Evolutionary conservation across 441 rosid genomes (phyloP).

Genomic region (Populus tomentosa): DNA sequence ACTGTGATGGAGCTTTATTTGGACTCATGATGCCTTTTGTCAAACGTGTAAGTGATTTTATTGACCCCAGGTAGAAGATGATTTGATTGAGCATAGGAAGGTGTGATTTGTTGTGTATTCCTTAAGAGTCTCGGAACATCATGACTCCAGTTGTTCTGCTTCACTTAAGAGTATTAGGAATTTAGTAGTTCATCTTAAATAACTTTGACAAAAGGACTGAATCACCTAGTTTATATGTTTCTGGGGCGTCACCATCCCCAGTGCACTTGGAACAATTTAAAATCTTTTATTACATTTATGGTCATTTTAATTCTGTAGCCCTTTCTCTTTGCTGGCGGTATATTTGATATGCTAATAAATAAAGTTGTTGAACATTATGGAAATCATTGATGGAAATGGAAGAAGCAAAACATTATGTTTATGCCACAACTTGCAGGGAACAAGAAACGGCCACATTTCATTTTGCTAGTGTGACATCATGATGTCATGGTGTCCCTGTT

Average conservation of each 20-base stretch:
- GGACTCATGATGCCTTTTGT: conserved; percentile 99
- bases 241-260: neutral
- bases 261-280: neutral
- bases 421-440: neutral
- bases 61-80: neutral
- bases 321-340: neutral
- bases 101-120: neutral
- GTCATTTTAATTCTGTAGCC: neutral
- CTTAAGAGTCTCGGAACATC: neutral
- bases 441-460: neutral
- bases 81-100: neutral
- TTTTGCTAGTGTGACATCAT: neutral
- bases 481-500: neutral
- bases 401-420: neutral
- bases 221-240: neutral
- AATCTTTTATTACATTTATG: neutral
- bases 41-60: conserved; percentile 54
- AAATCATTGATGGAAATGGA: conserved; percentile 1
- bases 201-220: neutral
- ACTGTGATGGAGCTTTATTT: conserved; percentile 91
- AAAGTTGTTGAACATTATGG: neutral
- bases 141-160: neutral
- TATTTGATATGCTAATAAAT: neutral
- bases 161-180: neutral
- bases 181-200: neutral